A percentile compares a stretch with the other conserved stretches of the same genome.
Evolutionary conservation across 768 basidiomycete genomes (phyloP).

Genomic region (Wakefieldia striispora): DNA sequence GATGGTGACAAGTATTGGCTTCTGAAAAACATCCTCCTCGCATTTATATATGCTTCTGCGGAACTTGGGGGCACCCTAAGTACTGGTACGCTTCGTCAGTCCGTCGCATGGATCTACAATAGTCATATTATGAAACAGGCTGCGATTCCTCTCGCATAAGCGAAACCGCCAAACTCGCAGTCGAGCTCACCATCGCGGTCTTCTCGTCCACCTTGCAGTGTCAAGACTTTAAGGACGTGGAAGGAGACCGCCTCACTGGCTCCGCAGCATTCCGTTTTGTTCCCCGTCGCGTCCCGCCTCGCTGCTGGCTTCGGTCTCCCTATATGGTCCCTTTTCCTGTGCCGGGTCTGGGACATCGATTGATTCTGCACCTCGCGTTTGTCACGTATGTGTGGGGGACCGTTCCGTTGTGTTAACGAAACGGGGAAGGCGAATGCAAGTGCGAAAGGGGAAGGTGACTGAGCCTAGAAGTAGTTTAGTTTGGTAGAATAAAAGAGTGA

Average conservation of each 20-base stretch:
- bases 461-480: too few relatives aligned
- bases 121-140: constrained; percentile 11
- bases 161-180: constrained; percentile 29
- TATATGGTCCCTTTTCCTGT: constrained; percentile 38
- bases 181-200: constrained; percentile 37
- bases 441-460: too few relatives aligned
- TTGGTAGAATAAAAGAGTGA: too few relatives aligned
- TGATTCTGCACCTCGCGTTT: constrained; percentile 25
- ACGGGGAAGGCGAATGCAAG: too few relatives aligned
- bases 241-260: constrained; percentile 40
- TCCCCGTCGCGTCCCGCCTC: constrained; percentile 36
- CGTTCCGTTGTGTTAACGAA: too few relatives aligned
- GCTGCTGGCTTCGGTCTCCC: constrained; percentile 35
- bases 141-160: constrained; percentile 24
- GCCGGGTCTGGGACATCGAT: constrained; percentile 36
- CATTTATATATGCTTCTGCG: constrained; percentile 35
- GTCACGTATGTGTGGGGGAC: too few relatives aligned
- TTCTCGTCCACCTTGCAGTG: constrained; percentile 48
- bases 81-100: constrained; percentile 28
- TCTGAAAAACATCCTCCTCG: constrained; percentile 39
- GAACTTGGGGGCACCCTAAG: constrained; percentile 39
- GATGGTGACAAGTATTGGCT: constrained; percentile 37
- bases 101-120: too few relatives aligned
- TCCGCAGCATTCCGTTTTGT: constrained; percentile 44
- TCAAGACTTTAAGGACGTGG: constrained; percentile 47